Conservation (phyloP, 73 alveolate species). For the Blepharisma stoltei region DNA sequence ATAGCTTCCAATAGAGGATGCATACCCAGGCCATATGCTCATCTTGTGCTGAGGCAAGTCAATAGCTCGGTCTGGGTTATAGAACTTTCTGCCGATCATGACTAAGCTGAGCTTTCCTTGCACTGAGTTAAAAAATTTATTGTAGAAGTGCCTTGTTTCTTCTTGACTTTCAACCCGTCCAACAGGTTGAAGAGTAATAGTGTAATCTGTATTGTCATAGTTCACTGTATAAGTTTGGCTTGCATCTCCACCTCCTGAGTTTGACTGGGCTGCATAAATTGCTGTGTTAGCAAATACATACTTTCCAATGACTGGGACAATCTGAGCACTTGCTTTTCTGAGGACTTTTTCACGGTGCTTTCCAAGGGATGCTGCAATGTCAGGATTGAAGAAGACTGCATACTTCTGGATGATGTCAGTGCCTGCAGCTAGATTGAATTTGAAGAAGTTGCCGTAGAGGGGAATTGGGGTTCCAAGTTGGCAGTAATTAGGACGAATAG, state of each 20-base stretch:
- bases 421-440: neutral
- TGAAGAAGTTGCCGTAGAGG: neutral
- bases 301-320: neutral
- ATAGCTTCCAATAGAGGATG: conserved; percentile 22
- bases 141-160: conserved; percentile 2
- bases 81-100: conserved; percentile 28
- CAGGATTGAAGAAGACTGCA: neutral
- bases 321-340: neutral
- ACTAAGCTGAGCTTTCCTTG: conserved; percentile 15
- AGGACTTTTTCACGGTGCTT: conserved; percentile 14
- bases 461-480: conserved; percentile 10
- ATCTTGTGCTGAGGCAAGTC: neutral
- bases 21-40: conserved; percentile 31
- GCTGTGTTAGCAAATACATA: conserved; percentile 10
- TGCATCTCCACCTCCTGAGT: neutral
- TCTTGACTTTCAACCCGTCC: neutral
- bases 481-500: neutral
- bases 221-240: neutral
- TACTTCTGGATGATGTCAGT: neutral
- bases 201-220: neutral
- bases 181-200: neutral
- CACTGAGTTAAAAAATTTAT: neutral
- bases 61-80: conserved; percentile 24
- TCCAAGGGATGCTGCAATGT: neutral
- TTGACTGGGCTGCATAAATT: neutral